Conservation (phyloP, 2,329 filamentous ascomycete species). For the Trematosphaeria pertusa region DNA sequence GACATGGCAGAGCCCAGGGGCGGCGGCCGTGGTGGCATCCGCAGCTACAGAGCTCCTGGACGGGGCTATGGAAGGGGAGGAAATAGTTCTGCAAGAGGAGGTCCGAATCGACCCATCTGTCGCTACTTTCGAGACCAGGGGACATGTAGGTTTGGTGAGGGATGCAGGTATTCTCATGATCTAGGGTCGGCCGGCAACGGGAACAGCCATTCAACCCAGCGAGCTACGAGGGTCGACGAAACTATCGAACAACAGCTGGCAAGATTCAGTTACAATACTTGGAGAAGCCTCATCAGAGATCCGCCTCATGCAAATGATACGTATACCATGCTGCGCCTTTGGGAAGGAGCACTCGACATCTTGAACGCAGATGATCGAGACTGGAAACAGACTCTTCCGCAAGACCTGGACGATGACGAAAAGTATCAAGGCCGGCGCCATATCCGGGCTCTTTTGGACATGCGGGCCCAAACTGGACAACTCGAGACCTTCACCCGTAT, state of each 20-base stretch:
- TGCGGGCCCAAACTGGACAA: conserved; percentile 4
- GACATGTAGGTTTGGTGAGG: conserved; percentile 2
- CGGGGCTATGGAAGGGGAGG: too few species aligned
- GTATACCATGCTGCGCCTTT: conserved; percentile 28
- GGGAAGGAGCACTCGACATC: conserved; percentile 36
- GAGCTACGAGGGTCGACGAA: conserved; percentile 14
- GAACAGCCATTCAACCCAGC: not conserved
- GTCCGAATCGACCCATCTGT: too few species aligned
- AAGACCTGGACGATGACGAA: conserved; percentile 37
- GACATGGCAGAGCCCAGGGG: too few species aligned
- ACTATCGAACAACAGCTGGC: conserved; percentile 30
- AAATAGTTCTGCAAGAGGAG: too few species aligned
- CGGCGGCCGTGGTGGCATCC: too few species aligned
- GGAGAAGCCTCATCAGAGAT: conserved; percentile 33
- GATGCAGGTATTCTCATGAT: conserved; percentile 20
- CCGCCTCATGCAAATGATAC: conserved; percentile 21
- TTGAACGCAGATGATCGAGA: conserved; percentile 39
- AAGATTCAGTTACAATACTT: conserved; percentile 33
- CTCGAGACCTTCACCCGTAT: conserved; percentile 13
- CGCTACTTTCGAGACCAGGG: too few species aligned
- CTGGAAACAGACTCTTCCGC: conserved; percentile 38
- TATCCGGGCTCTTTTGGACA: conserved; percentile 31
- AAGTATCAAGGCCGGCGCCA: conserved; percentile 36
- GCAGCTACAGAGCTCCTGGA: too few species aligned
- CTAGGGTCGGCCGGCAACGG: conserved; percentile 5